Base-by-base conservation (phyloP, 495 filamentous ascomycete genomes). In the Lasiosphaeria ovina region DNA sequence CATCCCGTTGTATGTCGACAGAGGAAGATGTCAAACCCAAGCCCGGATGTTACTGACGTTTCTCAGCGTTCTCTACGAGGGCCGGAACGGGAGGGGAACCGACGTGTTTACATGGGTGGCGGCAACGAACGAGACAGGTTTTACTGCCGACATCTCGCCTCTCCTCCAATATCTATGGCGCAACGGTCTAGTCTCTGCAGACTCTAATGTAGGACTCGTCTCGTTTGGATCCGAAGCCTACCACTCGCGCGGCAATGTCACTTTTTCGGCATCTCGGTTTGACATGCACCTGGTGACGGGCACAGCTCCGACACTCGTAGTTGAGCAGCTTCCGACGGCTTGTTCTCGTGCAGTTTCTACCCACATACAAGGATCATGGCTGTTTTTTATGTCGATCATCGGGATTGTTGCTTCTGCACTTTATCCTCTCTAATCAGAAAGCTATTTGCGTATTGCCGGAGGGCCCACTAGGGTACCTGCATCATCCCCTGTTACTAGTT, bases 121-220 rank as follows among this genome's bases (percentile, higher is more conserved):
- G 3, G 40, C 49, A 17, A 49, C 57, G 11, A 59, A 62, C 35
- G 45, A 62, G 52, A 59, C 62, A 7, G 60, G 42, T 32, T 72
- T 72, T 54, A 34, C 67, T 14, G 67, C 47, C 16, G 69, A 72
- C 3, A 54, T 72, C 4, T 68, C 67, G 11, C 67, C 69, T 0
- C 60, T 72, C 35, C 56, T 72, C 3, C 63, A 68, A 36, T 61
- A 66, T 36, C 67, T 72, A 50, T 70, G 65, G 67, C 63, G 63
- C n/a, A 65, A 62, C 49, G 61, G 60, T 12, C 47, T 72, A 31
- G 58, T 72, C 8, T 66, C 69, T 6, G 34, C 57, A 3, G 54
- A 35, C 31, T 62, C 67, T 9, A 17, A 68, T 12, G n/a, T 72
- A 4, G 69, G 69, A 31, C 33, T 65, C 8, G 61, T 72, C 17